Conservation (phyloP, 192 early-diverging fungal species). For the Backusella tuberculispora region DNA sequence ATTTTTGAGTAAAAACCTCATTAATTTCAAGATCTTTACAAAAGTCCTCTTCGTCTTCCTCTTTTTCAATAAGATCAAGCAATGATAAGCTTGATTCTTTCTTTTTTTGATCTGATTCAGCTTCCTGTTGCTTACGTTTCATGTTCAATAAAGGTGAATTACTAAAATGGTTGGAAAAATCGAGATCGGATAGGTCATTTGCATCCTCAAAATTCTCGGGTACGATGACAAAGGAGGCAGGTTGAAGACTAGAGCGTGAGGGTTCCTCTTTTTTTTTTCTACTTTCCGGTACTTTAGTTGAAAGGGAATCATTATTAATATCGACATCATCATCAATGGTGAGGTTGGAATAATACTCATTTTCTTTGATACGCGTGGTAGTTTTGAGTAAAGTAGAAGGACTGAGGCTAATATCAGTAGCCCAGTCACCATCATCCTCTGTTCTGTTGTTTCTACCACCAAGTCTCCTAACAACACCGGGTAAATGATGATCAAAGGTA, state of each 20-base stretch:
- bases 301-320: neutral
- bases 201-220: constrained; percentile 10
- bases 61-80: neutral
- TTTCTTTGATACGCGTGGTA: neutral
- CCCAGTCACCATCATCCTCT: constrained; percentile 25
- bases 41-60: constrained; percentile 21
- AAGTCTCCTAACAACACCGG: constrained; percentile 6
- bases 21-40: constrained; percentile 6
- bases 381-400: neutral
- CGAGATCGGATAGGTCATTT: neutral
- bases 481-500: neutral
- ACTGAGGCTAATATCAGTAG: constrained; percentile 5
- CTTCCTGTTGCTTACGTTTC: neutral
- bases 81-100: neutral
- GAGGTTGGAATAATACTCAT: neutral
- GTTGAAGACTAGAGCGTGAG: no score
- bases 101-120: neutral
- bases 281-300: neutral
- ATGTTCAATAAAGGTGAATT: neutral
- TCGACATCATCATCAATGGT: constrained; percentile 2
- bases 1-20: neutral
- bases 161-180: neutral
- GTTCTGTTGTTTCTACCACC: neutral
- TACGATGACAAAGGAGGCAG: neutral
- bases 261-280: neutral